Evolutionary conservation across 129 eudicot genomes (phyloP), one percentile per base, ranked within the genome.

Genomic region (Lactuca sativa): DNA sequence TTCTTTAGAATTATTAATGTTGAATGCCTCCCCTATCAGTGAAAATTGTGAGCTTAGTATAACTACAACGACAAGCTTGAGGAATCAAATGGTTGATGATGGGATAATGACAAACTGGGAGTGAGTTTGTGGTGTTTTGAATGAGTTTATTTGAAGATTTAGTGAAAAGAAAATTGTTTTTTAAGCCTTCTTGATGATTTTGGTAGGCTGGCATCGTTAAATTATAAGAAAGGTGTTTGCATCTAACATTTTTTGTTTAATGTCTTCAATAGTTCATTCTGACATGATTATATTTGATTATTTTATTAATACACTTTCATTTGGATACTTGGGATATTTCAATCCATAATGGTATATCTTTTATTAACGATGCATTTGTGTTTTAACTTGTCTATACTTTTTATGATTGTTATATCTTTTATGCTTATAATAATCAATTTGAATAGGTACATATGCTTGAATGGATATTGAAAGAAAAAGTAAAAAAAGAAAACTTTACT

Each of bases 161-260:
- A 9, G 63, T 62, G 34, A 62, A 62, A 62, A 51, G 77, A 62
- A 55, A 61, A 17, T 7, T 72, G 12, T 72, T 72, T 52, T 52
- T 21, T 72, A 52, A 72, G 37, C 38, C 12, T 72, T 37, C 41
- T 69, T 7, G 69, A 72, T 60, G 34, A 72, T 33, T 62, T 21
- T 7, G 62, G 69, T 61, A 72, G 69, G 54, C 32, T 62, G 36
- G 69, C 77, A 61, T 72, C 69, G 77, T 38, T 49, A 40, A 60
- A 51, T n/a, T 61, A 72, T 61, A 51, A 72, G 61, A 60, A 61
- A 14, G 52, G 18, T 11, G 41, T n/a, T n/a, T n/a, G 49, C 53
- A 36, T 10, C 4, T 37, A 43, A 49, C 3, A 33, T 54, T 18
- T 3, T 38, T 38, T 5, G 43, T 38, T 38, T 38, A 3, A 38